A percentile compares a stretch with the other conserved stretches of the same genome.
Conservation (phyloP, 169 alveolate genomes). For the Cryptosporidium baileyi region DNA sequence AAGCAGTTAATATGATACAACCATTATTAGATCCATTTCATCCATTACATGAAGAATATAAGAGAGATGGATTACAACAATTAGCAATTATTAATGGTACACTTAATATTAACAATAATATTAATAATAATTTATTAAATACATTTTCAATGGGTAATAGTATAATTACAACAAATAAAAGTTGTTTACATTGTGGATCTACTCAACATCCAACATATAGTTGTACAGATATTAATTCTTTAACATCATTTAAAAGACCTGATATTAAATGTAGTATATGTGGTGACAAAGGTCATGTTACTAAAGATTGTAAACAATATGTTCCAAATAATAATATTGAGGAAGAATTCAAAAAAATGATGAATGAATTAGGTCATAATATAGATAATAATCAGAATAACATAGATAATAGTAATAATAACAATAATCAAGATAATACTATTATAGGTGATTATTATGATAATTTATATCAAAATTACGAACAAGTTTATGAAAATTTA, state of each 20-base stretch:
- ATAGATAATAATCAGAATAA: background rate
- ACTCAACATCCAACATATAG: conserved; percentile 57
- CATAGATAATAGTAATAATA: background rate
- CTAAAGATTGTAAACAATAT: conserved; percentile 85
- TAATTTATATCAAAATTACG: too few species aligned
- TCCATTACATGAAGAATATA: conserved; percentile 86
- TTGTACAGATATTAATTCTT: conserved; percentile 42
- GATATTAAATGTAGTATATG: conserved; percentile 84
- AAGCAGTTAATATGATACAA: conserved; percentile 84
- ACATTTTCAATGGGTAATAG: conserved; percentile 22
- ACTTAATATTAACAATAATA: conserved; percentile 2
- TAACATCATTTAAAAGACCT: conserved; percentile 72
- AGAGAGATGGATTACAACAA: conserved; percentile 85
- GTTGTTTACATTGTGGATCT: conserved; percentile 66
- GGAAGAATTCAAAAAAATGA: conserved; percentile 61
- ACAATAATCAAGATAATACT: background rate
- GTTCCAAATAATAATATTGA: conserved; percentile 65
- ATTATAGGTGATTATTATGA: conserved; percentile 8
- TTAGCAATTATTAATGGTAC: conserved; percentile 85
- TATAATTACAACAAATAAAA: background rate
- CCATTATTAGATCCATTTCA: conserved; percentile 87
- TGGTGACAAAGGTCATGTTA: conserved; percentile 90
- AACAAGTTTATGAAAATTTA: too few species aligned
- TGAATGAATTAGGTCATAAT: conserved; percentile 35
- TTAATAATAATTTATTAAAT: background rate